These are phyloP conservation scores for Podospora didyma DNA, from an alignment of 495 filamentous ascomycete genomes.

Conservation along the genomic window DNA sequence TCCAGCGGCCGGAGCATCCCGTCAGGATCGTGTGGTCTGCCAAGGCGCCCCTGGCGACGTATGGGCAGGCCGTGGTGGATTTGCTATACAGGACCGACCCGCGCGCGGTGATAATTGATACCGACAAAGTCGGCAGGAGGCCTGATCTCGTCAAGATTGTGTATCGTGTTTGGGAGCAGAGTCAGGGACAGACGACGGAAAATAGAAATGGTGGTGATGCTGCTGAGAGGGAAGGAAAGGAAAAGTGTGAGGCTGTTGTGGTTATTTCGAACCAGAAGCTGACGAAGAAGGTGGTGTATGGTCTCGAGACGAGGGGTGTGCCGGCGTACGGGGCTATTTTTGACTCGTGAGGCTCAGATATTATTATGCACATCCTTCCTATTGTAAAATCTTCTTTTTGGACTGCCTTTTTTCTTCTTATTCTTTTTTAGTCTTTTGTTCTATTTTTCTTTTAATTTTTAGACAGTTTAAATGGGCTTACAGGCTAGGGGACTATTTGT, in stretches of 20 bases:
- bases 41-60: slow-evolving; percentile 39
- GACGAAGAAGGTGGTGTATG: slow-evolving; percentile 69
- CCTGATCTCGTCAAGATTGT: slow-evolving; percentile 54
- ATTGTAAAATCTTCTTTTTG: no score
- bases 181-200: slow-evolving; percentile 52
- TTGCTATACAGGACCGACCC: slow-evolving; percentile 42
- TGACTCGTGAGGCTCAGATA: no score
- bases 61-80: slow-evolving; percentile 40
- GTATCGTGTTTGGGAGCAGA: slow-evolving; percentile 51
- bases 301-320: slow-evolving; percentile 63
- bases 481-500: no score
- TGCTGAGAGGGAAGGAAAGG: slow-evolving; percentile 53
- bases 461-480: no score
- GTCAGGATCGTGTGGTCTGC: slow-evolving; percentile 51
- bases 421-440: no score
- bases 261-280: slow-evolving; percentile 72
- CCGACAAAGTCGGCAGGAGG: slow-evolving; percentile 32
- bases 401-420: no score
- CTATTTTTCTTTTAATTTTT: no score
- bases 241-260: slow-evolving; percentile 63
- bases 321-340: slow-evolving; percentile 78
- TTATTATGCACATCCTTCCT: no score
- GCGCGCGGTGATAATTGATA: slow-evolving; percentile 48
- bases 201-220: slow-evolving; percentile 34
- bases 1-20: slow-evolving; percentile 34